Evolutionary conservation across 164 flowering plant species (phyloP).

Genomic region (Magnolia kwangsiensis): DNA sequence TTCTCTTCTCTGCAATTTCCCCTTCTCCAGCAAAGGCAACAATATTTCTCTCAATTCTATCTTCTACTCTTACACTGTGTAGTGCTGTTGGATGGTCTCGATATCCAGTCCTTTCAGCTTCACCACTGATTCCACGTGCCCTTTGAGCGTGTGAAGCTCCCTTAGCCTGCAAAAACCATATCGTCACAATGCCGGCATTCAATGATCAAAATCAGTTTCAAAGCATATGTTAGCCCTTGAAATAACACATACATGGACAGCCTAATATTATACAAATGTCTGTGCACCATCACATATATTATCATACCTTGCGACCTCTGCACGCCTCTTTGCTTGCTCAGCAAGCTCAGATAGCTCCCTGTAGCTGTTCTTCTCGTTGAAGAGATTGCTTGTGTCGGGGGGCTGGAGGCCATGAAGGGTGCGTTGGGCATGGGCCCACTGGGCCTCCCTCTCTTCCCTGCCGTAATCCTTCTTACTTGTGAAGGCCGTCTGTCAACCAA

Average conservation of each 20-base stretch:
- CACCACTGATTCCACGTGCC: conserved; percentile 27
- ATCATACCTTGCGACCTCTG: conserved; percentile 24
- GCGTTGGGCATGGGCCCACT: conserved; percentile 83
- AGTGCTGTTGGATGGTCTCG: conserved; percentile 22
- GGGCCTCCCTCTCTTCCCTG: conserved; percentile 79
- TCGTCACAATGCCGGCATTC: background rate
- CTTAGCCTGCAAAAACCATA: conserved; percentile 17
- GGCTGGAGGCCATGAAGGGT: conserved; percentile 66
- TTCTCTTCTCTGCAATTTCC: background rate
- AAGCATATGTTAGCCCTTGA: background rate
- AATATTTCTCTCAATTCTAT: background rate
- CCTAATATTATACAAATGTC: background rate
- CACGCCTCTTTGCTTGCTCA: conserved; percentile 26
- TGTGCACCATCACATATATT: background rate
- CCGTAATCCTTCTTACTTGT: conserved; percentile 82
- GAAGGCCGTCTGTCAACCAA: conserved; percentile 55
- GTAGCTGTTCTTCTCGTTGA: conserved; percentile 30
- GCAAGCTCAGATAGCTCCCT: conserved; percentile 30
- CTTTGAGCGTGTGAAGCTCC: conserved; percentile 27
- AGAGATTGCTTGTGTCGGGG: conserved; percentile 16
- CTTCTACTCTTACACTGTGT: conserved; percentile 17
- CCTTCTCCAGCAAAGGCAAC: background rate
- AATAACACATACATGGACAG: background rate
- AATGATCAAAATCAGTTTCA: background rate
- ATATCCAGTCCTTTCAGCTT: conserved; percentile 27